A percentile compares a stretch with the other conserved stretches of the same genome.
These are phyloP conservation scores for Trametopsis cervina DNA, from an alignment of 768 basidiomycete genomes.

Conservation along the genomic window DNA sequence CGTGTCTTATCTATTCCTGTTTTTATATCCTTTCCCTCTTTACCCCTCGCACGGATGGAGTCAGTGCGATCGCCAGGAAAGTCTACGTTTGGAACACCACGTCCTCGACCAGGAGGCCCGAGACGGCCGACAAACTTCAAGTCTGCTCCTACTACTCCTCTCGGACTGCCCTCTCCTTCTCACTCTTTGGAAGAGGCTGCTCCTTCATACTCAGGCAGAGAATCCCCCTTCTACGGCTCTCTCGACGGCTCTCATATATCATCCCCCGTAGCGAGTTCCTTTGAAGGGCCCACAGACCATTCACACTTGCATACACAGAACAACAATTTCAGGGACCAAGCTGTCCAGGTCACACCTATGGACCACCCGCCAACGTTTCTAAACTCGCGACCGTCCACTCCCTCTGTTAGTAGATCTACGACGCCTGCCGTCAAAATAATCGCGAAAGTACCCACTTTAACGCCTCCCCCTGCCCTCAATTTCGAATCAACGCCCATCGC, in stretches of 20 bases:
- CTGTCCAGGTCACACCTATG: neutral
- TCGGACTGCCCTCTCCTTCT: neutral
- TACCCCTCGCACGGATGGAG: neutral
- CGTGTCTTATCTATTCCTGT: neutral
- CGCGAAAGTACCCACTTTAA: conserved; percentile 28
- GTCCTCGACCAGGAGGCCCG: neutral
- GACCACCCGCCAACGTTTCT: neutral
- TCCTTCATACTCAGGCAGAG: neutral
- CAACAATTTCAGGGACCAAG: conserved; percentile 6
- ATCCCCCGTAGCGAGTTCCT: neutral
- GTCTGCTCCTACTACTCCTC: neutral
- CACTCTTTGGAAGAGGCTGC: neutral
- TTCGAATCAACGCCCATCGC: conserved; percentile 52
- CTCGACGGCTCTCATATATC: neutral
- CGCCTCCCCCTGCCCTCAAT: conserved; percentile 42
- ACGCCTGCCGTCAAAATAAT: conserved; percentile 14
- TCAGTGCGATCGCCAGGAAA: neutral
- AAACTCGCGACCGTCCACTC: neutral
- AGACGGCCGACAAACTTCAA: neutral
- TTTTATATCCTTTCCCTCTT: neutral
- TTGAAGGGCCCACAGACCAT: neutral
- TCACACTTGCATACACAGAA: no score
- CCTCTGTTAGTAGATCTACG: conserved; percentile 9
- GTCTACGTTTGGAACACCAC: neutral
- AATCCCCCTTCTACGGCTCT: neutral